A percentile compares a stretch with the other conserved stretches of the same genome.
Evolutionary conservation across 768 basidiomycete genomes (phyloP).

Genomic region (Suillus plorans): DNA sequence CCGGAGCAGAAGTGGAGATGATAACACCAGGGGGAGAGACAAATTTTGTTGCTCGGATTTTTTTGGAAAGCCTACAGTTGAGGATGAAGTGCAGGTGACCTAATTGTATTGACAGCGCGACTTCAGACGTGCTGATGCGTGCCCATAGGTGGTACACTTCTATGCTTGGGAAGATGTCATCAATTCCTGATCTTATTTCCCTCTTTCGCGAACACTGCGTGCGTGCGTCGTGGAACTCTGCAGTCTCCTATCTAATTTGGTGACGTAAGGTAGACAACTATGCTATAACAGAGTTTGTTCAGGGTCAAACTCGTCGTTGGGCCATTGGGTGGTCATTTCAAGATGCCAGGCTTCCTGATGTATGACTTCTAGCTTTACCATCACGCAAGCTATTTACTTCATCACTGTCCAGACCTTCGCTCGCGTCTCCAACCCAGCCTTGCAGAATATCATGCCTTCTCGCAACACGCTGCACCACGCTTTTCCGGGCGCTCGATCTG

Average conservation of each 20-base stretch:
- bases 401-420: constrained; percentile 35
- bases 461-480: constrained; percentile 56
- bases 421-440: constrained; percentile 37
- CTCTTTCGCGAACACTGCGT: constrained; percentile 50
- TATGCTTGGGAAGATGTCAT: constrained; percentile 85
- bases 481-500: constrained; percentile 17
- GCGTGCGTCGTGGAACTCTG: constrained; percentile 11
- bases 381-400: constrained; percentile 1
- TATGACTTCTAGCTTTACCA: constrained; percentile 37
- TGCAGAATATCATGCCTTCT: constrained; percentile 55
- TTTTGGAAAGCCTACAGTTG: constrained; percentile 63
- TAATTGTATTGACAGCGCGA: neutral
- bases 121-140: neutral
- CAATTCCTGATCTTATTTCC: constrained; percentile 60
- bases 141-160: constrained; percentile 84
- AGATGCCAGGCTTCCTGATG: constrained; percentile 70
- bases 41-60: constrained; percentile 73
- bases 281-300: constrained; percentile 77
- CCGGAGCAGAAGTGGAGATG: constrained; percentile 86
- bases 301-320: constrained; percentile 92
- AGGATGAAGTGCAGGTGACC: constrained; percentile 59
- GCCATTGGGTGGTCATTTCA: constrained; percentile 84
- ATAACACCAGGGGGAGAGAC: constrained; percentile 87
- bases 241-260: constrained; percentile 1
- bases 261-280: constrained; percentile 76